Evolutionary conservation across 495 filamentous ascomycete genomes (phyloP).

Genomic region (Xylaria cubensis): DNA sequence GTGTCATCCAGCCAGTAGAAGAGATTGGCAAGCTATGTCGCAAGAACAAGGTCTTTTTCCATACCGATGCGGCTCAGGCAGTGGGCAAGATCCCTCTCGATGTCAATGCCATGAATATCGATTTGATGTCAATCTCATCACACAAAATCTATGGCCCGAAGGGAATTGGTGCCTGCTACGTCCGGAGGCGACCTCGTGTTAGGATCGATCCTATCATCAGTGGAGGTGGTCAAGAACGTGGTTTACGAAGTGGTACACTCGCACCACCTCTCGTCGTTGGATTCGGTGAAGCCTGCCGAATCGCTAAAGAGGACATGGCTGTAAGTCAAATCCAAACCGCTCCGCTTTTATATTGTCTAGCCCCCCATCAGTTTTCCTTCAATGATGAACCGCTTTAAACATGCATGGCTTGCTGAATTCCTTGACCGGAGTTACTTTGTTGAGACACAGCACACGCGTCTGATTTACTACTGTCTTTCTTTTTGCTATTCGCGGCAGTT

Average conservation of each 20-base stretch:
- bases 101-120: slow-evolving; percentile 95
- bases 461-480: slow-evolving; percentile 36
- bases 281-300: slow-evolving; percentile 93
- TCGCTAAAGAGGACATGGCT: slow-evolving; percentile 84
- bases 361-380: slow-evolving; percentile 11
- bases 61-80: slow-evolving; percentile 96
- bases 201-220: slow-evolving; percentile 95
- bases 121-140: slow-evolving; percentile 98
- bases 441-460: slow-evolving; percentile 61
- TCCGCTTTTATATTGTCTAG: background rate
- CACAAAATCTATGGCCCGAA: slow-evolving; percentile 99
- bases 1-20: slow-evolving; percentile 93
- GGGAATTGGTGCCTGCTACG: slow-evolving; percentile 95
- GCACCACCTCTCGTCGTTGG: slow-evolving; percentile 89
- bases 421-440: slow-evolving; percentile 55
- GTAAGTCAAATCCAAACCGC: slow-evolving; percentile 60
- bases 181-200: slow-evolving; percentile 88
- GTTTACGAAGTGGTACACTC: slow-evolving; percentile 89
- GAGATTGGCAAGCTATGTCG: slow-evolving; percentile 94
- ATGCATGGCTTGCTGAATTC: slow-evolving; percentile 71
- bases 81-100: slow-evolving; percentile 97
- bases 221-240: slow-evolving; percentile 94
- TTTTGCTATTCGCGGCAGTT: slow-evolving; percentile 15
- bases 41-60: slow-evolving; percentile 94
- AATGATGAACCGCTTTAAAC: slow-evolving; percentile 73